Percentiles rank a stretch among this genome's conserved stretches.
These are phyloP conservation scores for Phytophthora aleatoria DNA, from an alignment of 352 stramenopile species.

Conservation along the genomic window DNA sequence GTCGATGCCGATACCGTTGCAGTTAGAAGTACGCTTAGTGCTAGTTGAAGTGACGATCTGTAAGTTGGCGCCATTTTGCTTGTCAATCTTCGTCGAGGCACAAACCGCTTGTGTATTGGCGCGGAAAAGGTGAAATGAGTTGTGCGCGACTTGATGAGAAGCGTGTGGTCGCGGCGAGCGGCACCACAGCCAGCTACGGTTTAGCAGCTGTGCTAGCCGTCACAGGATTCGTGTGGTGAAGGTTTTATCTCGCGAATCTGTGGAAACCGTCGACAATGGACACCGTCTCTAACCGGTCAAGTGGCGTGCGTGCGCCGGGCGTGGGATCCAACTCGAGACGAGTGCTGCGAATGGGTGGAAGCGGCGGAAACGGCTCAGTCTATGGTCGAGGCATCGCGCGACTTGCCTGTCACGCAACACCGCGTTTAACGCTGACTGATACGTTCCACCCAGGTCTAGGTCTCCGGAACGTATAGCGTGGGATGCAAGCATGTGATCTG, in stretches of 20 bases:
- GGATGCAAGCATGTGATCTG: conserved; percentile 5
- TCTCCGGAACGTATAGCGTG: conserved; percentile 11
- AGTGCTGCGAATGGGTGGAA: conserved; percentile 18
- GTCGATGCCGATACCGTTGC: conserved; percentile 1
- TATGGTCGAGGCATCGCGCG: conserved; percentile 9
- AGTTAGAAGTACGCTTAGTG: conserved; percentile 6
- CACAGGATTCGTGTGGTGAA: conserved; percentile 14
- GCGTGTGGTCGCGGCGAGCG: conserved; percentile 13
- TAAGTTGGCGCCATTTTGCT: conserved; percentile 13
- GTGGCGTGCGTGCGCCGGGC: conserved; percentile 12
- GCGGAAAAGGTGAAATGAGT: conserved; percentile 17
- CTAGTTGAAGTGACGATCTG: conserved; percentile 23
- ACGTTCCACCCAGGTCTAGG: conserved; percentile 12
- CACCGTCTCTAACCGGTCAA: conserved; percentile 22
- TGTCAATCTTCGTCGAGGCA: neutral
- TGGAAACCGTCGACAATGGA: conserved; percentile 17
- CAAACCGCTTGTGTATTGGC: conserved; percentile 2
- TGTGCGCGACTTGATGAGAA: neutral
- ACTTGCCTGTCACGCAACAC: conserved; percentile 25
- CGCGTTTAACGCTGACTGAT: conserved; percentile 14
- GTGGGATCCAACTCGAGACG: conserved; percentile 13
- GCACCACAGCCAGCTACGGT: conserved; percentile 14
- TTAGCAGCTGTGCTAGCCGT: conserved; percentile 16
- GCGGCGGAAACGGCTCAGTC: conserved; percentile 12
- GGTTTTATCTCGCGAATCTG: conserved; percentile 12